Percentiles rank a stretch among this genome's conserved stretches.
These are phyloP conservation scores for Camellia granthamiana DNA, from an alignment of 148 eudicot genomes.

Conservation along the genomic window DNA sequence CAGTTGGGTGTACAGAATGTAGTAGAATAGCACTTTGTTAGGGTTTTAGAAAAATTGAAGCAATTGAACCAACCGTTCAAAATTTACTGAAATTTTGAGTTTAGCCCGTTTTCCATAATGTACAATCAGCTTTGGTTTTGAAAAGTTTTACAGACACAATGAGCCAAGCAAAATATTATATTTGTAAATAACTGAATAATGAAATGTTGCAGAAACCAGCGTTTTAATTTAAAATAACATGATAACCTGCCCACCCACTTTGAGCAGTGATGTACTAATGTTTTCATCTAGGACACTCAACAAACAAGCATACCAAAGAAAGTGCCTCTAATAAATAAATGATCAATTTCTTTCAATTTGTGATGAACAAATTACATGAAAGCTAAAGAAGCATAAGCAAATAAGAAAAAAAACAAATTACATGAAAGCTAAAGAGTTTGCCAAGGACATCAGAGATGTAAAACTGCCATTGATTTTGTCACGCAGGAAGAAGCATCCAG, in stretches of 20 bases:
- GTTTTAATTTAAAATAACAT: neutral
- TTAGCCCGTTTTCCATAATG: too few relatives aligned
- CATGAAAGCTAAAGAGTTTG: neutral
- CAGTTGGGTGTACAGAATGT: too few relatives aligned
- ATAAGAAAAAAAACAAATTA: conserved; percentile 1
- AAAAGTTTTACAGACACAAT: too few relatives aligned
- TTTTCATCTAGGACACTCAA: neutral
- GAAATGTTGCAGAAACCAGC: neutral
- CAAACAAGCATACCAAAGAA: neutral
- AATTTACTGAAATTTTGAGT: too few relatives aligned
- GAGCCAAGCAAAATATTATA: too few relatives aligned
- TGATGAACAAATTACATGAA: conserved; percentile 8
- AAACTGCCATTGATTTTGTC: conserved; percentile 76
- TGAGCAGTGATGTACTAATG: neutral
- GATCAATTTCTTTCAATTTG: conserved; percentile 2
- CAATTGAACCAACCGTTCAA: too few relatives aligned
- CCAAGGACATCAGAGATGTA: conserved; percentile 47
- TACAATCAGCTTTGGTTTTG: too few relatives aligned
- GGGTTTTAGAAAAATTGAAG: too few relatives aligned
- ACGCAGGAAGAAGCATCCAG: conserved; percentile 83
- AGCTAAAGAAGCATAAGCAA: conserved; percentile 8
- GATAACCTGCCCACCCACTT: neutral
- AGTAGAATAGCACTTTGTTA: too few relatives aligned
- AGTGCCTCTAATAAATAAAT: conserved; percentile 5
- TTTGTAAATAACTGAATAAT: neutral